phyloP scores from a whole-genome alignment of 805 yeast genomes.

The Sugiyamaella qingdaonensis region DNA sequence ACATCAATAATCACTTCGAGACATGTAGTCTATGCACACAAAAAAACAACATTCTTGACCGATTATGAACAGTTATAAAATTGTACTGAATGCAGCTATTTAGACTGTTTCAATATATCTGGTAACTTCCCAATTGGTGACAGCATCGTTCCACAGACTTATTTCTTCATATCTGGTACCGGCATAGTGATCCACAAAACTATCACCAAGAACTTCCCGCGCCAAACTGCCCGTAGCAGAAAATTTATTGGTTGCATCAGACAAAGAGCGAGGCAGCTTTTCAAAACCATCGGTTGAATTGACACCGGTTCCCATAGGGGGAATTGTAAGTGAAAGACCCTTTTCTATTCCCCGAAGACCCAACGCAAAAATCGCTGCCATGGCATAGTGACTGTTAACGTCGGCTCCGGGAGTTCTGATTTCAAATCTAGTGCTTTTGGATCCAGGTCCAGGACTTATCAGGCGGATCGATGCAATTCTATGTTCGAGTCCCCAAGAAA shows the following conservation, averaged over 20 bases:
- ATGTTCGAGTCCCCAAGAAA: conserved; percentile 35
- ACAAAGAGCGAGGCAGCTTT: conserved; percentile 27
- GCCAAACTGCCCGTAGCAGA: conserved; percentile 27
- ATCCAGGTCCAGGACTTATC: conserved; percentile 27
- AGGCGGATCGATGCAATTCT: conserved; percentile 33
- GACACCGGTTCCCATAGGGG: conserved; percentile 29
- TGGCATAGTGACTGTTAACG: conserved; percentile 33
- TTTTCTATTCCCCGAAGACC: conserved; percentile 31
- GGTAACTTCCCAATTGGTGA: conserved; percentile 34
- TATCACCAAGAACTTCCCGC: conserved; percentile 36
- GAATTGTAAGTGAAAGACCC: conserved; percentile 22
- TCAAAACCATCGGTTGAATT: conserved; percentile 21
- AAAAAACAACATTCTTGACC: no score
- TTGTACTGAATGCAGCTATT: not conserved
- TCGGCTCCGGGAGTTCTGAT: conserved; percentile 38
- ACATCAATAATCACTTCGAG: no score
- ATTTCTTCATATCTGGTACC: conserved; percentile 31
- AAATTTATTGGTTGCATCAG: conserved; percentile 27
- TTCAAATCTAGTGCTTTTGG: conserved; percentile 31
- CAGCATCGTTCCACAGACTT: conserved; percentile 29
- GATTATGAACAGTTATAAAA: no score
- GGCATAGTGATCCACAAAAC: conserved; percentile 33
- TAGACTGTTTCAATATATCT: conserved; percentile 32
- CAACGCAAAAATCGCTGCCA: conserved; percentile 32
- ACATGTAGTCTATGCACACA: no score